A percentile compares a stretch with the other conserved stretches of the same genome.
Evolutionary conservation across 2,329 filamentous ascomycete genomes (phyloP).

Genomic region (Coniochaeta sp.): DNA sequence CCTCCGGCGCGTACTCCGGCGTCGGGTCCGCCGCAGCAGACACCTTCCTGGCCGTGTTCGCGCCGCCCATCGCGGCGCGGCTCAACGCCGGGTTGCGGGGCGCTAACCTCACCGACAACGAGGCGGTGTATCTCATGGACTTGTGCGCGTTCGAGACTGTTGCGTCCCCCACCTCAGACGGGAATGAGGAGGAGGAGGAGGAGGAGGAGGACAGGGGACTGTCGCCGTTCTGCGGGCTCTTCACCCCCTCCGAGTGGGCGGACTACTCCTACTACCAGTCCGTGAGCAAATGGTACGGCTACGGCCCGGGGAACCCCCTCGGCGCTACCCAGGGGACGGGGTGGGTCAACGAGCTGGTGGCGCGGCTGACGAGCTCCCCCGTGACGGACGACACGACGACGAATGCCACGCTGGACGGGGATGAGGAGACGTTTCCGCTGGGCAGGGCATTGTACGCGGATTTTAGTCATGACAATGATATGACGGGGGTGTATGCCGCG

Average conservation of each 20-base stretch:
- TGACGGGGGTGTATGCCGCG: slow-evolving; percentile 69
- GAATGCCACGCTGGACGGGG: slow-evolving; percentile 68
- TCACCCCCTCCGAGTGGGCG: slow-evolving; percentile 65
- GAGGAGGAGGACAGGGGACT: slow-evolving; percentile 38
- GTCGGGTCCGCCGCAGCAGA: slow-evolving; percentile 43
- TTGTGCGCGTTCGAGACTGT: slow-evolving; percentile 81
- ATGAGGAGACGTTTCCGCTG: slow-evolving; percentile 66
- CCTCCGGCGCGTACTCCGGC: slow-evolving; percentile 38
- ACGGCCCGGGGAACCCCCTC: slow-evolving; percentile 67
- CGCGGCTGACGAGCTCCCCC: slow-evolving; percentile 62
- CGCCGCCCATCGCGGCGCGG: slow-evolving; percentile 58
- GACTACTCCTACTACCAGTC: slow-evolving; percentile 76
- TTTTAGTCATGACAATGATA: slow-evolving; percentile 87
- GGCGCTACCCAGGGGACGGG: slow-evolving; percentile 82
- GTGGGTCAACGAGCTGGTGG: slow-evolving; percentile 80
- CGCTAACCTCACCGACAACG: slow-evolving; percentile 52
- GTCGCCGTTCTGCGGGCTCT: slow-evolving; percentile 71
- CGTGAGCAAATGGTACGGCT: slow-evolving; percentile 80
- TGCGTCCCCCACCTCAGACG: too few relatives aligned
- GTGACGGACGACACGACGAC: slow-evolving; percentile 69
- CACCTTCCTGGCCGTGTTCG: slow-evolving; percentile 56
- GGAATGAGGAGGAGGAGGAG: too few relatives aligned
- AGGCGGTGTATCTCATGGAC: slow-evolving; percentile 75
- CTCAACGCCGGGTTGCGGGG: slow-evolving; percentile 64
- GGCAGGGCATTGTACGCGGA: slow-evolving; percentile 68